These are phyloP conservation scores for Raddia guianensis DNA, from an alignment of 176 grass and related monocot species.

Conservation along the genomic window DNA sequence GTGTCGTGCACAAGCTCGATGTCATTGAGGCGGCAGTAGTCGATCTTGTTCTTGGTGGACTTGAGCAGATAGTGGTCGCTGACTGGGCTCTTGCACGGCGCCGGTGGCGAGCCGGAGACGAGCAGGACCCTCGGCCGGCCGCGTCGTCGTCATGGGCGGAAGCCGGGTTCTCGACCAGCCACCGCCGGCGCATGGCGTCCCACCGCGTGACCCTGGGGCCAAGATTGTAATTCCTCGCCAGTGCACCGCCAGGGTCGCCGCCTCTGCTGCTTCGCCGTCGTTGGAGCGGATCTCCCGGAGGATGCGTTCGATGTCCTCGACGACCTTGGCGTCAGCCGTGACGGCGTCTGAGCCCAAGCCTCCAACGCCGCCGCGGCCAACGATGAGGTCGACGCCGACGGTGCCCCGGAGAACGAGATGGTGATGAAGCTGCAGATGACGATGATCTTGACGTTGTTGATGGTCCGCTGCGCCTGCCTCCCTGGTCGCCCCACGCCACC, in stretches of 20 bases:
- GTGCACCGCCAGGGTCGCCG: background rate
- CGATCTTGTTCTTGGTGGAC: constrained; percentile 69
- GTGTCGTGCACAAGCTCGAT: constrained; percentile 58
- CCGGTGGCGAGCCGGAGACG: constrained; percentile 51
- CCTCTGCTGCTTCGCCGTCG: background rate
- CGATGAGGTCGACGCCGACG: constrained; percentile 46
- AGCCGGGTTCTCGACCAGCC: constrained; percentile 55
- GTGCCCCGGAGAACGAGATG: constrained; percentile 57
- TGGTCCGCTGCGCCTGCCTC: constrained; percentile 43
- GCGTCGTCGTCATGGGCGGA: constrained; percentile 39
- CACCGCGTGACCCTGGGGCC: constrained; percentile 55
- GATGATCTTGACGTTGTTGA: constrained; percentile 58
- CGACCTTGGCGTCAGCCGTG: background rate
- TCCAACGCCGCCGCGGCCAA: background rate
- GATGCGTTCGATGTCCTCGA: constrained; percentile 53
- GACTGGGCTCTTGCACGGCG: constrained; percentile 42
- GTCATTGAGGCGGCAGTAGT: constrained; percentile 70
- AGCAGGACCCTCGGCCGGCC: constrained; percentile 47
- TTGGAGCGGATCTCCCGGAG: constrained; percentile 59
- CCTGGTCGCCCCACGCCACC: background rate
- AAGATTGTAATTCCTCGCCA: constrained; percentile 43
- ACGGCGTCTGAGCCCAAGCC: background rate
- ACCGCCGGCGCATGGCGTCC: constrained; percentile 56
- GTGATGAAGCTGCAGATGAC: constrained; percentile 57
- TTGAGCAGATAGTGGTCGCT: constrained; percentile 62